Evolutionary conservation across 1,284 basidiomycete species (phyloP), one percentile per base, ranked within the genome.

Genomic region (Neolentinus lepideus): DNA sequence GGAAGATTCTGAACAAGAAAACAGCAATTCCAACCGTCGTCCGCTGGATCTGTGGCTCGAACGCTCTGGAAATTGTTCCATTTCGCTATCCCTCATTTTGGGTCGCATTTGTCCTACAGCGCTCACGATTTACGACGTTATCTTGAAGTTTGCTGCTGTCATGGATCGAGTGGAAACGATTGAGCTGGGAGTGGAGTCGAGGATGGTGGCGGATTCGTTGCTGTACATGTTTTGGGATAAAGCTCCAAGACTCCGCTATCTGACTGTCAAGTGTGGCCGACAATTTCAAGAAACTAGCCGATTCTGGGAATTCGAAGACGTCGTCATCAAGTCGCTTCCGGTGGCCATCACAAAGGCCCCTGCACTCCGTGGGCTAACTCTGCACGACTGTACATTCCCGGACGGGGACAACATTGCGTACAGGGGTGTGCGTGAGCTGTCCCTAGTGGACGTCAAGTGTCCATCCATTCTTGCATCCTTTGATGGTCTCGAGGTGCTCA

Each of bases 1-100:
- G 36, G 54, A 57, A 31, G 58, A 59, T 19, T 25, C n/a, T 6
- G 47, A 50, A 12, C 9, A 50, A 50, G 16, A 10, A 6, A 4
- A 50, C 25, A 8, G 12, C n/a, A 8, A 21, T 4, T 4, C 9
- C 27, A 50, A 50, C 12, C 4, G 24, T 16, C 47, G 47, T 11
- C 47, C 47, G 22, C 12, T 50, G 16, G 12, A 14, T 3, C 47
- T 50, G 3, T 50, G 47, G 47, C 47, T 50, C 21, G 47, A 50
- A n/a, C 22, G 47, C 11, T 26, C 47, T 26, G 47, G 10, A 14
- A 43, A 21, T 16, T 16, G 16, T 16, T 3, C 16, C 16, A 4
- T 43, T 21, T 43, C 19, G 16, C 8, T 43, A 4, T 43, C 38
- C 19, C 38, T 43, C 16, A 43, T 21, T n/a, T 21, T 43, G 16